Conservation (phyloP, 1,284 basidiomycete genomes). For the Ganoderma lucidum region DNA sequence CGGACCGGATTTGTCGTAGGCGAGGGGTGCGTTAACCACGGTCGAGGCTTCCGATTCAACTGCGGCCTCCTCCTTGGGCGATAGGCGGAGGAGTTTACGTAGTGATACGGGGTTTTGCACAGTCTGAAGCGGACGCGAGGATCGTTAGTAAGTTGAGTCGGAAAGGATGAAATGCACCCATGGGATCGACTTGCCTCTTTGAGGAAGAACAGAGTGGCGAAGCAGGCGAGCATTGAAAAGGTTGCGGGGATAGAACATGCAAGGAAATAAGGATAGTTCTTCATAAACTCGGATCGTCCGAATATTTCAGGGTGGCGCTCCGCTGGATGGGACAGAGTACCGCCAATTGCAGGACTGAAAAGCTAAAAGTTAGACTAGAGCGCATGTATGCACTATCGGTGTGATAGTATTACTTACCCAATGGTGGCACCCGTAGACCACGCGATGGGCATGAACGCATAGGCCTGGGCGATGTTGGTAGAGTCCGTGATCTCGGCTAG, state of each 20-base stretch:
- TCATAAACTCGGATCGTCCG: conserved; percentile 66
- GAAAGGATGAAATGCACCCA: neutral
- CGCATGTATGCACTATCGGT: conserved; percentile 9
- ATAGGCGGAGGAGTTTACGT: conserved; percentile 38
- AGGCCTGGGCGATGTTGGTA: conserved; percentile 72
- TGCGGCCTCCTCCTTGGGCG: conserved; percentile 41
- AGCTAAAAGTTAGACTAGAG: neutral
- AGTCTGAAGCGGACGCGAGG: conserved; percentile 37
- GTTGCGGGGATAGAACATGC: conserved; percentile 73
- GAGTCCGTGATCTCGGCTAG: conserved; percentile 77
- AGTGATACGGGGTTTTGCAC: conserved; percentile 43
- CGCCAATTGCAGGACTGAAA: conserved; percentile 72
- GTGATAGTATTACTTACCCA: conserved; percentile 48
- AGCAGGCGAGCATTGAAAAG: conserved; percentile 60
- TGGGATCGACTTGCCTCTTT: conserved; percentile 59
- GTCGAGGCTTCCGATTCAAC: conserved; percentile 33
- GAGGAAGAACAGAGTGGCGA: conserved; percentile 62
- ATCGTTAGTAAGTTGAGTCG: conserved; percentile 7
- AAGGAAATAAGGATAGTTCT: conserved; percentile 78
- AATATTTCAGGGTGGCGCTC: conserved; percentile 72
- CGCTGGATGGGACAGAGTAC: conserved; percentile 68
- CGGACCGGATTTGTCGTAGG: conserved; percentile 48
- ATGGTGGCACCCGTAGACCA: conserved; percentile 57
- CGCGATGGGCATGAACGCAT: conserved; percentile 73
- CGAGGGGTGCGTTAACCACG: conserved; percentile 31